Evolutionary conservation across 371 early-diverging fungal species (phyloP), one percentile per base, ranked within the genome.

Genomic region (Mucor irregularis): DNA sequence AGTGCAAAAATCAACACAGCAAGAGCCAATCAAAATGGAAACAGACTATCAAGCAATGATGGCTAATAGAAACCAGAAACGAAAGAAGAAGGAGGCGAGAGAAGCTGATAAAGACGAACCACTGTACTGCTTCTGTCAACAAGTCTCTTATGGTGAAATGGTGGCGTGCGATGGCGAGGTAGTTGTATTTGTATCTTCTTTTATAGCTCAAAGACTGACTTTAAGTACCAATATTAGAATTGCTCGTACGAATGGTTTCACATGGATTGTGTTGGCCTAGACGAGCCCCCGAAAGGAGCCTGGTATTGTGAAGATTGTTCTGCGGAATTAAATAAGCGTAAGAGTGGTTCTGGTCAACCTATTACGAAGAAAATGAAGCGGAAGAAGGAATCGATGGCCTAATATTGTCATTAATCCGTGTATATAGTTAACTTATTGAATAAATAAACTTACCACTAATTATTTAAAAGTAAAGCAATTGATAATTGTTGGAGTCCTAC

Each of bases 141-240:
- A 95, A 69, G 94, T 98, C 6, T 95, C 95, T n/a, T 97, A 83
- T 70, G 98, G 98, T 11, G 94, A 94, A 53, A 98, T 98, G 98
- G 92, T 98, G 47, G 98, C 89, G 11, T 97, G 98, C 60, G 98
- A 97, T 69, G 90, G 92, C 40, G 90, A 92, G 62, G 89, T 91
- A 83, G 66, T 71, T 62, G 11, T 1, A 30, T 19, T 9, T n/a
- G 3, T 13, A 40, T 40, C 25, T n/a, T 21, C 21, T 51, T n/a
- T 17, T 35, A 37, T 39, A n/a, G n/a, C n/a, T n/a, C n/a, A n/a
- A n/a, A n/a, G n/a, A n/a, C n/a, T 37, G 46, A 46, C 31, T 6
- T 9, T 43, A 21, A 34, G 37, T n/a, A 25, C 16, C 24, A n/a
- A n/a, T n/a, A 17, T 26, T 61, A 84, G 82, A 59, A 81, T 33